Conservation (phyloP, 1,139 yeast genomes). For the Kluyveromyces sp. region DNA sequence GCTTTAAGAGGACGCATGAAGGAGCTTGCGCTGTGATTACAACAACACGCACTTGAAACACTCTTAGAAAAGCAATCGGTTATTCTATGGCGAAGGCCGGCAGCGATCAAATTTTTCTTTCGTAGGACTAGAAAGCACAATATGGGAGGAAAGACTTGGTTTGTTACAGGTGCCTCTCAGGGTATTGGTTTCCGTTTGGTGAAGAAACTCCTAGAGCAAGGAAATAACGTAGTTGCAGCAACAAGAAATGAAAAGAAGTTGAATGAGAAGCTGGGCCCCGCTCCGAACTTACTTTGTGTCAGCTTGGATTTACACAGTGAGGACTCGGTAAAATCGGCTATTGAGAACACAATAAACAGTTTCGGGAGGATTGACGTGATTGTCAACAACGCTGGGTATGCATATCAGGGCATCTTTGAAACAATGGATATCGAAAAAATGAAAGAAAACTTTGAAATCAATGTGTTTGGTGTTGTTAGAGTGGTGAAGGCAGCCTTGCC, state of each 20-base stretch:
- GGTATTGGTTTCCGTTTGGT: constrained; percentile 32
- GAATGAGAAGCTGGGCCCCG: constrained; percentile 15
- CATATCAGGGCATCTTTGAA: constrained; percentile 19
- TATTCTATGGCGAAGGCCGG: too few species aligned
- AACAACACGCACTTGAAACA: too few species aligned
- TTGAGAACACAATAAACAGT: constrained; percentile 22
- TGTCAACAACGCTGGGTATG: constrained; percentile 33
- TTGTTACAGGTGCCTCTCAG: constrained; percentile 34
- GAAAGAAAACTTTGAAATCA: constrained; percentile 19
- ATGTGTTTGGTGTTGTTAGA: constrained; percentile 30
- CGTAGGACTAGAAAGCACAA: not conserved
- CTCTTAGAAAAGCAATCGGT: too few species aligned
- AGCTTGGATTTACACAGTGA: constrained; percentile 24
- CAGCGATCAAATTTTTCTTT: too few species aligned
- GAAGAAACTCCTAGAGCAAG: constrained; percentile 19
- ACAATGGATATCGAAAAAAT: constrained; percentile 26
- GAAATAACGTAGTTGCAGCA: constrained; percentile 26
- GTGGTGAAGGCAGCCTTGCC: constrained; percentile 32
- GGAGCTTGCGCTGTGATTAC: too few species aligned
- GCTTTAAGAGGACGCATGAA: too few species aligned
- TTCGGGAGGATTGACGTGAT: constrained; percentile 31
- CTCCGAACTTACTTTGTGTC: constrained; percentile 16
- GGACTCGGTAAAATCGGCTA: constrained; percentile 24
- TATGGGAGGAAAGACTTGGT: constrained; percentile 20
- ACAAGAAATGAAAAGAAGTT: constrained; percentile 17